phyloP scores from a whole-genome alignment of 768 basidiomycete genomes.

The Boletus speciosus region DNA sequence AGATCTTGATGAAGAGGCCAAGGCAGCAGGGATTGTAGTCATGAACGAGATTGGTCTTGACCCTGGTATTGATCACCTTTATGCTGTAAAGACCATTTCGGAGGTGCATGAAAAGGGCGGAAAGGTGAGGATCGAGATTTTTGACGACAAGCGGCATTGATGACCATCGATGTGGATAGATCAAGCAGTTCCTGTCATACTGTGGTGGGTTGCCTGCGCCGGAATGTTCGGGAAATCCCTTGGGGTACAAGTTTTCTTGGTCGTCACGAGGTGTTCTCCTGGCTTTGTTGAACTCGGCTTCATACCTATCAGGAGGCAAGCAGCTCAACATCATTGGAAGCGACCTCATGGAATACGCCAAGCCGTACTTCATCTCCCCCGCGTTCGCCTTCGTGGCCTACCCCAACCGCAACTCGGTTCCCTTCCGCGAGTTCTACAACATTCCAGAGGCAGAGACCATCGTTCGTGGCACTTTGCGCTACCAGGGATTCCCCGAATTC shows the following conservation, averaged over 20 bases:
- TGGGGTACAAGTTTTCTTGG: conserved; percentile 99
- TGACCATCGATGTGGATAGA: conserved; percentile 37
- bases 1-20: conserved; percentile 75
- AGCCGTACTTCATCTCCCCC: conserved; percentile 92
- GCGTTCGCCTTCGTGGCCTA: conserved; percentile 96
- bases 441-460: conserved; percentile 94
- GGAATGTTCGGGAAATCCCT: conserved; percentile 86
- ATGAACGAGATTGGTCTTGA: conserved; percentile 98
- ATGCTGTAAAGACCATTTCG: conserved; percentile 89
- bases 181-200: conserved; percentile 90
- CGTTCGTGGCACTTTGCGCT: conserved; percentile 89
- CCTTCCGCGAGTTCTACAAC: conserved; percentile 87
- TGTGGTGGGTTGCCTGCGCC: conserved; percentile 96
- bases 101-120: conserved; percentile 95
- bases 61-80: conserved; percentile 91
- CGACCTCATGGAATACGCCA: conserved; percentile 86
- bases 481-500: conserved; percentile 96
- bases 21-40: conserved; percentile 87
- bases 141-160: neutral
- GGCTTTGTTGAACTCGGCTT: conserved; percentile 87
- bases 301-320: conserved; percentile 68
- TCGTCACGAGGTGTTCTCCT: conserved; percentile 94
- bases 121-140: conserved; percentile 52
- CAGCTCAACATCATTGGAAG: conserved; percentile 65
- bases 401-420: conserved; percentile 91